Evolutionary conservation across 768 basidiomycete genomes (phyloP).

Genomic region (Leccinum broughii): DNA sequence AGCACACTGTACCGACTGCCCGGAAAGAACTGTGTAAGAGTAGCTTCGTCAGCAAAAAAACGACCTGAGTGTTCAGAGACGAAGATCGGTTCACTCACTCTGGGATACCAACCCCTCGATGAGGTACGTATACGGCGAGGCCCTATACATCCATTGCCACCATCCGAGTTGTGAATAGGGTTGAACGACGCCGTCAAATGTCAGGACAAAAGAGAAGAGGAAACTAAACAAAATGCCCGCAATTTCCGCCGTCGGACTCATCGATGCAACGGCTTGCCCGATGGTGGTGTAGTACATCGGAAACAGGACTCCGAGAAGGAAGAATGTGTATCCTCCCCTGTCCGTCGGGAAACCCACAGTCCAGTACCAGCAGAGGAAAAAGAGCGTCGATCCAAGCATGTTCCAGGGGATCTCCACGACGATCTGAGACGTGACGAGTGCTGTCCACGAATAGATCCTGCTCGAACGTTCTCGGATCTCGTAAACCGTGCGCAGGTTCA

Average conservation of each 20-base stretch:
- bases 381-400: slow-evolving; percentile 53
- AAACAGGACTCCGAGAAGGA: slow-evolving; percentile 53
- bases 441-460: slow-evolving; percentile 66
- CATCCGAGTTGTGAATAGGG: slow-evolving; percentile 60
- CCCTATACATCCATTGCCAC: slow-evolving; percentile 72
- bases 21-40: slow-evolving; percentile 45
- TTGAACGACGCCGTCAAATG: slow-evolving; percentile 71
- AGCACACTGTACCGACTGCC: slow-evolving; percentile 53
- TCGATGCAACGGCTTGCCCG: slow-evolving; percentile 59
- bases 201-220: slow-evolving; percentile 62
- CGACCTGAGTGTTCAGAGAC: background rate
- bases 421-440: slow-evolving; percentile 54
- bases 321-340: slow-evolving; percentile 60
- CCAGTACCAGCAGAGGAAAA: slow-evolving; percentile 73
- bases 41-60: background rate
- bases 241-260: slow-evolving; percentile 60
- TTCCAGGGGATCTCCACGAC: slow-evolving; percentile 64
- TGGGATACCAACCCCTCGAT: slow-evolving; percentile 48
- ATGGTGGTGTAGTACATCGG: slow-evolving; percentile 64
- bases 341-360: slow-evolving; percentile 58
- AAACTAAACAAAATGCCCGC: slow-evolving; percentile 58
- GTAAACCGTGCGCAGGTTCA: slow-evolving; percentile 59
- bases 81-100: slow-evolving; percentile 39
- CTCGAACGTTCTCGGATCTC: slow-evolving; percentile 67
- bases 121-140: slow-evolving; percentile 58